A percentile compares a stretch with the other conserved stretches of the same genome.
These are phyloP conservation scores for Boletus chippewaensis DNA, from an alignment of 1,284 basidiomycete species.

Conservation along the genomic window DNA sequence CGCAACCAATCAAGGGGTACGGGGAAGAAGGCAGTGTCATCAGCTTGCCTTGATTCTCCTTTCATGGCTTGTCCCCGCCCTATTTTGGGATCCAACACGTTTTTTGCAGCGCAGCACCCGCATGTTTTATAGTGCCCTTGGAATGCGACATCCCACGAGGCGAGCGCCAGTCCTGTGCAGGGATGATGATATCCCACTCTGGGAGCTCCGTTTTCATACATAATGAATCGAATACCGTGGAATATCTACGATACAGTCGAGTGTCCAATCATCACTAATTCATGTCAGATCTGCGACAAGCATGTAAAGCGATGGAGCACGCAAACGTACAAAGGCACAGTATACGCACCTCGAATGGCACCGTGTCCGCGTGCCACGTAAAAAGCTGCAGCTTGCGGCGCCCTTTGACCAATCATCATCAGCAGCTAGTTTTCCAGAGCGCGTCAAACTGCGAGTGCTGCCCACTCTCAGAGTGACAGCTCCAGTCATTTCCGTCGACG, in stretches of 20 bases:
- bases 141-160: conserved; percentile 27
- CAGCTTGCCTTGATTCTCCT: conserved; percentile 20
- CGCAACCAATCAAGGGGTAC: conserved; percentile 29
- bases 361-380: conserved; percentile 25
- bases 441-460: conserved; percentile 28
- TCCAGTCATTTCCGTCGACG: conserved; percentile 34
- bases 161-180: conserved; percentile 20
- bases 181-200: conserved; percentile 22
- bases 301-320: conserved; percentile 13
- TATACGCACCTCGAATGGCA: conserved; percentile 21
- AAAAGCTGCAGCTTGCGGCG: conserved; percentile 15
- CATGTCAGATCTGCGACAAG: conserved; percentile 19
- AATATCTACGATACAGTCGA: conserved; percentile 24
- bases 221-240: conserved; percentile 26
- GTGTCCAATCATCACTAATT: conserved; percentile 15
- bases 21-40: conserved; percentile 25
- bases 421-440: conserved; percentile 27
- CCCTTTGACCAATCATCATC: conserved; percentile 10
- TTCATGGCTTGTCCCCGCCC: conserved; percentile 12
- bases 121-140: conserved; percentile 23
- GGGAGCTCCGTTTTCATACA: conserved; percentile 25
- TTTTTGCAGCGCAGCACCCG: conserved; percentile 30
- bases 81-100: conserved; percentile 31
- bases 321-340: conserved; percentile 24
- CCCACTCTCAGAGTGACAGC: conserved; percentile 21